These are phyloP conservation scores for Hibiscus tridactylites DNA, from an alignment of 345 rosid species.

Conservation along the genomic window DNA sequence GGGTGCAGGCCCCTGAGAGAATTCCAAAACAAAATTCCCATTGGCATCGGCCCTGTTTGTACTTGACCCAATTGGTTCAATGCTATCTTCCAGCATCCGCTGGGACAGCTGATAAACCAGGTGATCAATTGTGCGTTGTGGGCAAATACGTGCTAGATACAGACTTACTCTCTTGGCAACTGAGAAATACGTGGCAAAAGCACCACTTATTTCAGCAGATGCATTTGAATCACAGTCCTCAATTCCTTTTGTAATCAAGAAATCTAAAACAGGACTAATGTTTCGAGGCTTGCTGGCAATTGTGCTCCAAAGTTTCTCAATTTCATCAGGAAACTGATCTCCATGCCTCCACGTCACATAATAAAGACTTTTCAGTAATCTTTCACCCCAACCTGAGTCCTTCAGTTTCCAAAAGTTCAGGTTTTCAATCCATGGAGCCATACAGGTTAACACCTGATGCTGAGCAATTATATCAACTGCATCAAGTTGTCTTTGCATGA, in stretches of 20 bases:
- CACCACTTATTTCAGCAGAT: constrained; percentile 98
- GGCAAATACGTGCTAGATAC: constrained; percentile 93
- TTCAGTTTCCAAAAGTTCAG: constrained; percentile 97
- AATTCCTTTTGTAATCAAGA: constrained; percentile 92
- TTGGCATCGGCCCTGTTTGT: constrained; percentile 56
- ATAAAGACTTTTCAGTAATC: constrained; percentile 92
- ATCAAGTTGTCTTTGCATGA: constrained; percentile 98
- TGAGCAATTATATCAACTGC: constrained; percentile 99
- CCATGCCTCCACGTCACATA: constrained; percentile 99
- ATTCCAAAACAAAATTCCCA: constrained; percentile 78
- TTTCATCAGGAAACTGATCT: constrained; percentile 98
- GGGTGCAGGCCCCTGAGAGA: constrained; percentile 90
- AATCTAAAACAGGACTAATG: constrained; percentile 93
- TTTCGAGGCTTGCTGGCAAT: constrained; percentile 97
- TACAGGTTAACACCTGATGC: constrained; percentile 98
- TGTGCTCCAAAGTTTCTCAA: constrained; percentile 98
- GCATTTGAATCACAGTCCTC: constrained; percentile 99
- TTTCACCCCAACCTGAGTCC: constrained; percentile 98
- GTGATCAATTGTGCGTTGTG: constrained; percentile 95
- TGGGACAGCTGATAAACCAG: constrained; percentile 91
- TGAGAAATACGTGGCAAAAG: constrained; percentile 99
- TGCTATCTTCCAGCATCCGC: constrained; percentile 89
- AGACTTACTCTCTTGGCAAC: constrained; percentile 97
- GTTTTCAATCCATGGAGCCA: constrained; percentile 99
- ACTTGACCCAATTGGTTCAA: constrained; percentile 57